Base-by-base conservation (phyloP, 768 basidiomycete genomes). In the Podaxis sp. region DNA sequence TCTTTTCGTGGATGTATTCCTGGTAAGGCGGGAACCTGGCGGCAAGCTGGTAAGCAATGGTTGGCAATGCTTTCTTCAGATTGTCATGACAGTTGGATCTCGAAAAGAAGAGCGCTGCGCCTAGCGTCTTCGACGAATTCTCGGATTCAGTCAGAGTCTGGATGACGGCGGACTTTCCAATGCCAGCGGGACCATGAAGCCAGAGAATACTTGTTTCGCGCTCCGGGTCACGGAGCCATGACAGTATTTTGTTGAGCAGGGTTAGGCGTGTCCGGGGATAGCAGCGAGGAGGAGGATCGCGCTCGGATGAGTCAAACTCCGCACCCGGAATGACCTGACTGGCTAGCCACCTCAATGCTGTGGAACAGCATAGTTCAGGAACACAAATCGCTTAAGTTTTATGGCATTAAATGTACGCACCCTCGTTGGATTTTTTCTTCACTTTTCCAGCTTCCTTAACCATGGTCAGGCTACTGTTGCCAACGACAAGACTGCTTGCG, bases 31-130 rank as follows among this genome's bases (percentile, higher is more conserved):
- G 63, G 63, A 59, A 49, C 51, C 58, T 52, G 1, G 59, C 61
- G 6, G 69, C 70, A n/a, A 75, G 65, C 19, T 65, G 63, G 54
- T 68, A 67, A 3, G 71, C 69, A 25, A 75, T 56, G 0, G 74
- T 71, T 9, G 71, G 66, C 57, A 74, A 50, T 17, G 22, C 22
- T 24, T 50, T 50, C 47, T 24, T 17, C n/a, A 19, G 47, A 22
- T 50, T 22, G 22, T 50, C 47, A 0, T 7, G 24, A 24, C 22
- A 11, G 47, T 50, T 50, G 22, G 47, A 25, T 22, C 47, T 22
- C 22, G 47, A 50, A 22, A 50, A 50, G 47, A 50, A 50, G 11
- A 63, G 55, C 13, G 43, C 51, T 22, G 55, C 61, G 4, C 55
- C 55, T 8, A 57, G 55, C 9, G 24, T 19, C 3, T 43, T n/a